phyloP scores from a whole-genome alignment of 2,329 filamentous ascomycete genomes.

The Trichoderma sp. region DNA sequence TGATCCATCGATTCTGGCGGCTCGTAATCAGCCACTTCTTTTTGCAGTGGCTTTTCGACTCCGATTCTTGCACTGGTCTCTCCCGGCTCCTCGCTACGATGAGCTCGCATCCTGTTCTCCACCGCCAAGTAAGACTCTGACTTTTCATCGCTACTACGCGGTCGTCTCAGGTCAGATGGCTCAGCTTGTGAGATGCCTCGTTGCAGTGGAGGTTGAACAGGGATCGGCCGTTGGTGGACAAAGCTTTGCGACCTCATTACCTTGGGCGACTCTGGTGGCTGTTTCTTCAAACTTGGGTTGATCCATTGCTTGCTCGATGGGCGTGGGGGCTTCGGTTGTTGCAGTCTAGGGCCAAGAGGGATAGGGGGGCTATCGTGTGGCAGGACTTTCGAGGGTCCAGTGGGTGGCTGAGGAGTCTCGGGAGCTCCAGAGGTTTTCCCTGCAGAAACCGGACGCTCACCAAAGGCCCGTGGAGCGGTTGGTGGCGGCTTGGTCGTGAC shows the following conservation, averaged over 20 bases:
- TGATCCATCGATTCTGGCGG: conserved; percentile 16
- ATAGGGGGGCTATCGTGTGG: conserved; percentile 46
- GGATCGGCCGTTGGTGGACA: conserved; percentile 39
- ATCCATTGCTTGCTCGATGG: conserved; percentile 60
- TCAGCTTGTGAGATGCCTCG: conserved; percentile 37
- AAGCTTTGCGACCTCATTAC: conserved; percentile 50
- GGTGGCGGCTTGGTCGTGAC: conserved; percentile 48
- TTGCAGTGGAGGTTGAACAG: conserved; percentile 29
- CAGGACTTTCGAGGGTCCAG: conserved; percentile 41
- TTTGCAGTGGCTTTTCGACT: conserved; percentile 31
- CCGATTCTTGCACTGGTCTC: conserved; percentile 44
- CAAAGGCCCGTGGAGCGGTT: conserved; percentile 51
- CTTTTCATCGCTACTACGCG: conserved; percentile 53
- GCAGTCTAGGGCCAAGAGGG: conserved; percentile 52
- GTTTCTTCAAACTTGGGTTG: conserved; percentile 51
- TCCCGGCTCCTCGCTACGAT: conserved; percentile 46
- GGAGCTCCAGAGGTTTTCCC: conserved; percentile 35
- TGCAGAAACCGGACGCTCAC: conserved; percentile 48
- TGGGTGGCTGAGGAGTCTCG: conserved; percentile 36
- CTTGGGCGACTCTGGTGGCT: conserved; percentile 51
- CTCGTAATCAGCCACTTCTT: conserved; percentile 16
- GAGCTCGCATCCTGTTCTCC: conserved; percentile 38
- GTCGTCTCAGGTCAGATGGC: conserved; percentile 42
- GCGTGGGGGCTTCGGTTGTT: conserved; percentile 45
- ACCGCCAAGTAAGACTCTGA: conserved; percentile 37